These are phyloP conservation scores for Micractinium conductrix DNA, from an alignment of 139 green algal genomes.

Conservation along the genomic window DNA sequence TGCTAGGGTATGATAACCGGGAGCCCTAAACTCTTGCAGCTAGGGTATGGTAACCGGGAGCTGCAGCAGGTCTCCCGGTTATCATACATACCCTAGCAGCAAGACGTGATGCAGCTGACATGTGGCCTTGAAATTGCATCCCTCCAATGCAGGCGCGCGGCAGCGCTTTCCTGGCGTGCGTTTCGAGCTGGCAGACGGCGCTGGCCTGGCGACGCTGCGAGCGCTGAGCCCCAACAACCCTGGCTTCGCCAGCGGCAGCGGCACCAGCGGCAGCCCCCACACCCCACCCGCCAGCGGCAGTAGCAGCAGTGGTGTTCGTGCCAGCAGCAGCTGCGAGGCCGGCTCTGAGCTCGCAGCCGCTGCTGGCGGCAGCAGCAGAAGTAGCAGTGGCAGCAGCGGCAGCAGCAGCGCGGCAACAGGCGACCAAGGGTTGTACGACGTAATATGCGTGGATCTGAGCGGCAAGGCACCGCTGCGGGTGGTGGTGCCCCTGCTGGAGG, in stretches of 20 bases:
- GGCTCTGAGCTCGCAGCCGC: too few species aligned
- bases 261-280: neutral
- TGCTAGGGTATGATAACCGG: too few species aligned
- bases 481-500: neutral
- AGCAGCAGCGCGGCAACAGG: too few species aligned
- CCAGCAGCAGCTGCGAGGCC: neutral
- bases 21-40: too few species aligned
- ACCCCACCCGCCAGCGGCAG: neutral
- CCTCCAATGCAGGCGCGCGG: neutral
- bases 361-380: neutral
- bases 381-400: too few species aligned
- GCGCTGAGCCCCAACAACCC: neutral
- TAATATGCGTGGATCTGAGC: neutral
- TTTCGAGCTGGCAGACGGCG: neutral
- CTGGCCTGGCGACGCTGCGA: neutral
- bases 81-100: too few species aligned
- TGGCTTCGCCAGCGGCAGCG: neutral
- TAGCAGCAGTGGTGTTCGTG: too few species aligned
- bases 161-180: neutral
- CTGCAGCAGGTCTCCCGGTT: too few species aligned
- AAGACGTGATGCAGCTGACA: too few species aligned
- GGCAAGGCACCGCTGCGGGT: neutral
- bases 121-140: neutral
- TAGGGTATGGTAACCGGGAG: too few species aligned
- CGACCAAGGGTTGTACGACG: neutral